Base-by-base conservation (phyloP, 352 stramenopile species). In the Pythium aquatile region DNA sequence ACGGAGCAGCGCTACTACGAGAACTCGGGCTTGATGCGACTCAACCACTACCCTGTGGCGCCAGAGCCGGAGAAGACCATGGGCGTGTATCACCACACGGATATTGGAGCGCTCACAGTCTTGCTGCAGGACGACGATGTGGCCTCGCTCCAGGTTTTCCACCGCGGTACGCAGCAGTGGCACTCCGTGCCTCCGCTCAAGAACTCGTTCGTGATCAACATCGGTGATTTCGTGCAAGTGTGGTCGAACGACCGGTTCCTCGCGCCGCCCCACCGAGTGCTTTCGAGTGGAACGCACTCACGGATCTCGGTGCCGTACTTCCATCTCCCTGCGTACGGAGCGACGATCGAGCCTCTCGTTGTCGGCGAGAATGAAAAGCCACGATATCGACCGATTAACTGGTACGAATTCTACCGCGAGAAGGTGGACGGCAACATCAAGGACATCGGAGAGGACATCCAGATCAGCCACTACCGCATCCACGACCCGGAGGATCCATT, bases 401-500 rank as follows among this genome's bases (percentile, higher is more conserved):
- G 89, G 85, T 83, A 84, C 35, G 90, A 97, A 42, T 98, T 94
- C 68, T 78, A 88, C 55, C 73, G 79, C 44, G 60, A 88, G 37
- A 80, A 91, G 28, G 94, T 97, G 77, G 81, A 88, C n/a, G 92
- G 94, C 42, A 89, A 98, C 73, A 90, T 95, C 64, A 88, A 83
- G 1, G 87, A 98, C 75, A 58, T 92, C 11, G 94, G 94, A 17
- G 75, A 88, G n/a, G 93, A 98, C 62, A 87, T 97, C 68, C 91
- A 98, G 78, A 97, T 97, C 57, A 73, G 72, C 20, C 76, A 97
- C 59, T 98, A 72, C 53, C 62, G 40, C 11, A 47, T 47, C 40
- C 40, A 47, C 40, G 40, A 47, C 40, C 40, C 40, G 2, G 40
- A 47, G 7, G 16, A 47, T 16, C 40, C 40, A 17, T 47, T 47